Percentiles rank a stretch among this genome's conserved stretches.
Evolutionary conservation across 352 stramenopile genomes (phyloP).

Genomic region (Phytopythium sindhum): DNA sequence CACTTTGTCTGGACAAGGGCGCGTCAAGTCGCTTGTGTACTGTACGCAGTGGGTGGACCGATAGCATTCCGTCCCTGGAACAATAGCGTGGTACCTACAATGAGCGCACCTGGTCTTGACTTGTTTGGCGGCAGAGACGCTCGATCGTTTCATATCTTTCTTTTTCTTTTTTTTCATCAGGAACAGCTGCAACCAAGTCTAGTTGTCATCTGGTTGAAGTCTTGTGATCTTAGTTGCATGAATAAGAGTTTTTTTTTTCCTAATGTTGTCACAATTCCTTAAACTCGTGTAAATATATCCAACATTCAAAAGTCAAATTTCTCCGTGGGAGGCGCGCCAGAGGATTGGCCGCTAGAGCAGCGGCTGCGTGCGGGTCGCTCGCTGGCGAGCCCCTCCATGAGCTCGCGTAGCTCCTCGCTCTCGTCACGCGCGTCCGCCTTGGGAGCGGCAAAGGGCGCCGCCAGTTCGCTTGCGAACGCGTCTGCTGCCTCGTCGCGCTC

Average conservation of each 20-base stretch:
- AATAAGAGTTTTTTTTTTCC: too few species aligned
- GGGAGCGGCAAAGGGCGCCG: not conserved
- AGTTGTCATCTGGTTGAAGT: too few species aligned
- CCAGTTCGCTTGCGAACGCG: not conserved
- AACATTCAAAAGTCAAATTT: slow-evolving; percentile 46
- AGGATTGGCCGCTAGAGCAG: slow-evolving; percentile 52
- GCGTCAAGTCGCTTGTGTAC: not conserved
- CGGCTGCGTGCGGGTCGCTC: slow-evolving; percentile 37
- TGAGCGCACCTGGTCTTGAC: too few species aligned
- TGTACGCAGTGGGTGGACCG: not conserved
- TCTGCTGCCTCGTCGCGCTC: slow-evolving; percentile 29
- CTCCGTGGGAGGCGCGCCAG: slow-evolving; percentile 42
- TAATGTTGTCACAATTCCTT: too few species aligned
- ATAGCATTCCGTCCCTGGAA: not conserved
- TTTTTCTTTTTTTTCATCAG: too few species aligned
- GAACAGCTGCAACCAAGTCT: too few species aligned
- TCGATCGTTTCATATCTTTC: too few species aligned
- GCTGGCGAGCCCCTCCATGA: slow-evolving; percentile 51
- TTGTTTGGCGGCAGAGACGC: too few species aligned
- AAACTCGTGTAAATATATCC: too few species aligned
- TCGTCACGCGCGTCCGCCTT: slow-evolving; percentile 29
- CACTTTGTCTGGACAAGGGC: too few species aligned
- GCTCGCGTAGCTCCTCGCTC: slow-evolving; percentile 51
- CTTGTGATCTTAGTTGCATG: too few species aligned
- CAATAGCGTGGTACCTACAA: not conserved